Conservation (phyloP, 2,329 filamentous ascomycete species). For the Penicillium sp. region DNA sequence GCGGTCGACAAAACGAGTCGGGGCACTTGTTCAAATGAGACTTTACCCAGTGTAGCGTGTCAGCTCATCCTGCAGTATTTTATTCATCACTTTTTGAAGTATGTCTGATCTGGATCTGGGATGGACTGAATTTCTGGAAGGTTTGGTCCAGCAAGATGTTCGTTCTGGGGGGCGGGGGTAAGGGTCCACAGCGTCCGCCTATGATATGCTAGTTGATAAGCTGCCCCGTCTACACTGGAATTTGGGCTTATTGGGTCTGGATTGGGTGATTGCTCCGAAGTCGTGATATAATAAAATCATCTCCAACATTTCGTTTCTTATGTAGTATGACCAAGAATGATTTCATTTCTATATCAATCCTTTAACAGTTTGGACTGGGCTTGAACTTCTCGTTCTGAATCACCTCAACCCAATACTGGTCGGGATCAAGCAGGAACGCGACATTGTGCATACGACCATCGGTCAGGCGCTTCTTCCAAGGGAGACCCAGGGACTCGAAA, state of each 20-base stretch:
- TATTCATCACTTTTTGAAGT: slow-evolving; percentile 6
- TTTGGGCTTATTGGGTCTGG: background rate
- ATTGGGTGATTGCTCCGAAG: background rate
- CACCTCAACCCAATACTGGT: slow-evolving; percentile 75
- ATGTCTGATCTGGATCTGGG: background rate
- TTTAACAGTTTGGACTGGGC: slow-evolving; percentile 40
- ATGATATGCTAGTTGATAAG: slow-evolving; percentile 22
- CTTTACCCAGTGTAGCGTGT: background rate
- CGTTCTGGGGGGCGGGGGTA: slow-evolving; percentile 13
- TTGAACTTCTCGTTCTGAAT: slow-evolving; percentile 67
- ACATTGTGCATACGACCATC: slow-evolving; percentile 92
- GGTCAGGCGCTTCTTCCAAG: slow-evolving; percentile 93
- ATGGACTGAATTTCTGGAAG: background rate
- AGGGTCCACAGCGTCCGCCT: slow-evolving; percentile 20
- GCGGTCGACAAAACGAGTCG: background rate
- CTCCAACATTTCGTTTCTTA: background rate
- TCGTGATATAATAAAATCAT: background rate
- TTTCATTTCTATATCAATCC: background rate
- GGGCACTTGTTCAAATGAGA: background rate
- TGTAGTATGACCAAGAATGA: background rate
- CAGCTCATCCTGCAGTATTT: slow-evolving; percentile 5
- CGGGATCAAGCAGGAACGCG: slow-evolving; percentile 86
- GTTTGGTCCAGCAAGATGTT: slow-evolving; percentile 10
- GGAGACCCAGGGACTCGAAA: slow-evolving; percentile 77
- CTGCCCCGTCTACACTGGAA: background rate